Evolutionary conservation across 768 basidiomycete genomes (phyloP).

Genomic region (Trametes cinnabarina): DNA sequence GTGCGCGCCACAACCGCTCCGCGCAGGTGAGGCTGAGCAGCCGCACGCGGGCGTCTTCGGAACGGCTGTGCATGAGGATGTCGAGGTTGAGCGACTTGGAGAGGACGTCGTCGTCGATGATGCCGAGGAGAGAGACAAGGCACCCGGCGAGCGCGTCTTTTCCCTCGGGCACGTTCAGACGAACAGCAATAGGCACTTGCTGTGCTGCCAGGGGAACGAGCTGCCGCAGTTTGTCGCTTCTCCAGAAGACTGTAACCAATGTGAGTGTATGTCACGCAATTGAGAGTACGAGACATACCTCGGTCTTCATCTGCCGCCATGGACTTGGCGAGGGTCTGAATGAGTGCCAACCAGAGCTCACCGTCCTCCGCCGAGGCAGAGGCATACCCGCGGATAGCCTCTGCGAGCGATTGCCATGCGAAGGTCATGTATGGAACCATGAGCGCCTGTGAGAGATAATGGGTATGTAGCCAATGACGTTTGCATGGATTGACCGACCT

Average conservation of each 20-base stretch:
- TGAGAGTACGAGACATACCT: conserved; percentile 44
- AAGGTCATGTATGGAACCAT: conserved; percentile 92
- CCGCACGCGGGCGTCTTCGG: conserved; percentile 70
- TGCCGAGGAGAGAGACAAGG: conserved; percentile 54
- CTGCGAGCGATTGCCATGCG: conserved; percentile 63
- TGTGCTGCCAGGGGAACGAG: conserved; percentile 57
- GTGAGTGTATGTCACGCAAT: not conserved
- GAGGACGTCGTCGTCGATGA: conserved; percentile 51
- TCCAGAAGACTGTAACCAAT: conserved; percentile 78
- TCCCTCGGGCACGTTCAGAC: conserved; percentile 36
- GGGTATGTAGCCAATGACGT: not conserved
- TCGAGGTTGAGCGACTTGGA: conserved; percentile 82
- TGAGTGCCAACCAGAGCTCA: conserved; percentile 60
- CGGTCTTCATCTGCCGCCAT: conserved; percentile 72
- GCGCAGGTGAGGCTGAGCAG: conserved; percentile 68
- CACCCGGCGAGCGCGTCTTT: conserved; percentile 47
- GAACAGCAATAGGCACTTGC: conserved; percentile 57
- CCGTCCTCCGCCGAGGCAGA: conserved; percentile 34
- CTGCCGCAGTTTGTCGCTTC: conserved; percentile 71
- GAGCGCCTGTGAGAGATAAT: conserved; percentile 49
- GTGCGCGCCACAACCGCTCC: conserved; percentile 70
- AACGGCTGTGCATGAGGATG: conserved; percentile 85
- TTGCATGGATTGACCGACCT: conserved; percentile 45
- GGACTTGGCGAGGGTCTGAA: conserved; percentile 64
- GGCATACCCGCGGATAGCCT: conserved; percentile 54